Base-by-base conservation (phyloP, 192 early-diverging fungal genomes). In the Coemansia sp. region DNA sequence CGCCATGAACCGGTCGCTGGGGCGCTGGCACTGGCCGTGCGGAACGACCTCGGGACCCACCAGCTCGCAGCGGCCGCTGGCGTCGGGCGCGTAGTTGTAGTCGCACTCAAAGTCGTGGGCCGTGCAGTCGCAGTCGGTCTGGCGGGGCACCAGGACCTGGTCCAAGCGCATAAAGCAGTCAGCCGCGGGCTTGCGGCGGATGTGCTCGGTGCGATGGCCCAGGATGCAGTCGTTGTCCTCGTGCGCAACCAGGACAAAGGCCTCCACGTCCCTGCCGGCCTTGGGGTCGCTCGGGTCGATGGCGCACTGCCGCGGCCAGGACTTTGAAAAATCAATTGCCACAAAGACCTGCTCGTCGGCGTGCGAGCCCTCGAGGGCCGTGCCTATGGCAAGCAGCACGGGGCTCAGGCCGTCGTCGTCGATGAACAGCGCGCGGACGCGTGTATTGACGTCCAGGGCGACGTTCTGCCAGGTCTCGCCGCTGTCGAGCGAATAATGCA, bases 71-170 rank as follows among this genome's bases (percentile, higher is more conserved):
- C 75, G 55, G 19, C 84, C 84, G 23, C 74, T 62, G 1, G 47
- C 34, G 22, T 83, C 68, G 18, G 74, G 85, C 11, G 84, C 77
- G 75, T 85, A 97, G 67, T 93, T 87, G 62, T 85, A 89, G 73
- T 98, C 95, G 70, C 97, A 98, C 75, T 97, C 97, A 73, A 86
- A 98, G 75, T 98, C 97, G 49, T 84, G 81, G 22, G 70, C 79
- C 0, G 89, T 84, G 78, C 97, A 98, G 9, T 70, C 63, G 68
- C 97, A 98, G 47, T 77, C 68, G 19, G 76, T 74, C 23, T 84
- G 67, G 6, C 81, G 83, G 24, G 87, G 82, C 23, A 60, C 55
- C 18, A 86, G 75, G 32, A 89, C 81, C 23, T 84, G 76, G 65
- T 83, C 87, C 30, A 85, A 82, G 0, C 85, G 86, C 35, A 95